Base-by-base conservation (phyloP, 2,329 filamentous ascomycete genomes). In the Arthrobotrys sphaeroides region DNA sequence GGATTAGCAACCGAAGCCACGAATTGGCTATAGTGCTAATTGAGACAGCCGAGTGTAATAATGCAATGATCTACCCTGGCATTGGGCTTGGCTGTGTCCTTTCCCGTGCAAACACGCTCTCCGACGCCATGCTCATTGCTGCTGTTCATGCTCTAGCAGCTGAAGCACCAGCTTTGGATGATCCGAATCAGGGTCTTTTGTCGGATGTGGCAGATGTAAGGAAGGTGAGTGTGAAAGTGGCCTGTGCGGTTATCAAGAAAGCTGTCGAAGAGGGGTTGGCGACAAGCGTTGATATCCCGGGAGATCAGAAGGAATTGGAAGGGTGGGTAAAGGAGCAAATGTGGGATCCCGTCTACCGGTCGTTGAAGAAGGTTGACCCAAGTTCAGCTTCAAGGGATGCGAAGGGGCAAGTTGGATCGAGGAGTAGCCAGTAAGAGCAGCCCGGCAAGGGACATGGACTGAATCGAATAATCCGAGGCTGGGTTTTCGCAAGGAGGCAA, bases 61-160 rank as follows among this genome's bases (percentile, higher is more conserved):
- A 96, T 83, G 91, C 89, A 0, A 91, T 91, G 33, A 90, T 90
- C 13, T 96, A 96, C 82, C 93, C 93, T 0, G 92, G 92, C 0
- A 94, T 96, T 72, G 93, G 92, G 0, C 88, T 96, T 0, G 93
- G 92, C 9, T 88, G 88, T 5, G 87, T 97, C 0, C 86, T 96
- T 0, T 89, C 86, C 24, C 88, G 91, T 12, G 86, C 90, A 1
- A 85, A 84, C 10, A 85, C 89, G 0, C 83, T 96, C 26, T 91
- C 90, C 0, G 89, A 94, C 76, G 87, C 88, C 77, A 94, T 96
- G 88, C 88, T 96, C 10, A 91, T 96, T 0, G 91, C 91, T 0
- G 93, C 93, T 0, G 89, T 91, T 2, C 87, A 90, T 79, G 91
- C 89, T 1, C 87, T 96, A 0, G 90, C 91, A 0, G 86, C 86